Conservation (phyloP, 148 eudicot species). For the Suaeda aralocaspica region DNA sequence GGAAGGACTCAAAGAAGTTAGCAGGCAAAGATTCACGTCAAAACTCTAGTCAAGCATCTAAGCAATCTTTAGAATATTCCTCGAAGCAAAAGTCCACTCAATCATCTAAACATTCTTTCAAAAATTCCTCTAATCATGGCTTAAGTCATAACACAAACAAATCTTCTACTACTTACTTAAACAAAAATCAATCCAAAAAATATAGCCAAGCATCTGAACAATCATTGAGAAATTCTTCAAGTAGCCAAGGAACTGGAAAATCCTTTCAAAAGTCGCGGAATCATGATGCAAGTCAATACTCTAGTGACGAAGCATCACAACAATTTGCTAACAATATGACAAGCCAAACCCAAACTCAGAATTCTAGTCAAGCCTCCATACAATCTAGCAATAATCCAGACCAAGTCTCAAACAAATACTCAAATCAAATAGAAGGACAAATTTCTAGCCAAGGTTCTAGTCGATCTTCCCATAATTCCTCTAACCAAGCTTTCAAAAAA, state of each 20-base stretch:
- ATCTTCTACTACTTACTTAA: neutral
- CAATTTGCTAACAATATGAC: neutral
- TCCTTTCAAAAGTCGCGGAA: neutral
- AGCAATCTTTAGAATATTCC: neutral
- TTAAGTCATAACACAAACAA: neutral
- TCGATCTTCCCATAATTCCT: neutral
- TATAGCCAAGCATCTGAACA: neutral
- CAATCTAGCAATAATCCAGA: neutral
- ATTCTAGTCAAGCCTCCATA: neutral
- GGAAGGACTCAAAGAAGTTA: neutral
- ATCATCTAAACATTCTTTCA: neutral
- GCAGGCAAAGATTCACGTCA: neutral
- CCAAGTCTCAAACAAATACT: neutral
- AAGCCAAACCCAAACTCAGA: neutral
- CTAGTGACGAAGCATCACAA: neutral
- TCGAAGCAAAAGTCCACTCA: neutral
- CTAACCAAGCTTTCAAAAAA: neutral
- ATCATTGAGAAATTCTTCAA: neutral
- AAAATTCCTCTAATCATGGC: neutral
- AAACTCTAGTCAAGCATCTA: neutral
- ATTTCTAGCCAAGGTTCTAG: neutral
- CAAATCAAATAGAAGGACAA: neutral
- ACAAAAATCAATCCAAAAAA: neutral
- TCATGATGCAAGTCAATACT: neutral
- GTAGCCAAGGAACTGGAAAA: neutral